Conservation (phyloP, 805 yeast genomes). For the Teunomyces funiuensis region DNA sequence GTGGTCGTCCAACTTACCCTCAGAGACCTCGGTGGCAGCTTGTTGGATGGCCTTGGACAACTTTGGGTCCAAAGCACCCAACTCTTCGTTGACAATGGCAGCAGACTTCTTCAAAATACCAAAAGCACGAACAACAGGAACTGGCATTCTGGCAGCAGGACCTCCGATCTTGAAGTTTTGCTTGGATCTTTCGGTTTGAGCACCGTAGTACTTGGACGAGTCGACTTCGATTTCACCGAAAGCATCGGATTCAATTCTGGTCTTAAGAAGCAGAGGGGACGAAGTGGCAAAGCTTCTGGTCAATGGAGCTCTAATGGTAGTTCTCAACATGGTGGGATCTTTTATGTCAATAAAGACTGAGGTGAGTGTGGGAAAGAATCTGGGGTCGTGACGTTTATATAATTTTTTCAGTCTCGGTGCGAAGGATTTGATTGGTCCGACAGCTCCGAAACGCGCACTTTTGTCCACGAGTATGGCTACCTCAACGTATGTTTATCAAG, state of each 20-base stretch:
- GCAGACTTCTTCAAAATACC: slow-evolving; percentile 94
- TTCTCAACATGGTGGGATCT: slow-evolving; percentile 29
- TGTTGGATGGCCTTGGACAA: slow-evolving; percentile 80
- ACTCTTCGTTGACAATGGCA: slow-evolving; percentile 80
- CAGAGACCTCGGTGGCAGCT: slow-evolving; percentile 94
- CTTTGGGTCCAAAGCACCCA: slow-evolving; percentile 82
- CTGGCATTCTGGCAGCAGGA: slow-evolving; percentile 83
- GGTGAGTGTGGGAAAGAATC: not conserved
- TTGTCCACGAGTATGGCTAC: not conserved
- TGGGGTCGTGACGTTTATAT: slow-evolving; percentile 6
- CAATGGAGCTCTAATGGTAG: slow-evolving; percentile 16
- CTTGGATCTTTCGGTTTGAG: slow-evolving; percentile 92
- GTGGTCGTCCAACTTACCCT: slow-evolving; percentile 88
- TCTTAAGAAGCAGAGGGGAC: slow-evolving; percentile 15
- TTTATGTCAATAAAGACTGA: not conserved
- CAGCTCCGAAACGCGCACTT: slow-evolving; percentile 3
- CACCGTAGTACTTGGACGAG: slow-evolving; percentile 90
- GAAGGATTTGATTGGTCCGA: slow-evolving; percentile 1
- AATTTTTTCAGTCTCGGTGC: slow-evolving; percentile 1
- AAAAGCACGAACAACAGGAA: slow-evolving; percentile 86
- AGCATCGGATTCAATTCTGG: slow-evolving; percentile 88
- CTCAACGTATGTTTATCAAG: too few relatives aligned
- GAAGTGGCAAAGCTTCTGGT: slow-evolving; percentile 31
- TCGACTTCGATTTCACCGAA: slow-evolving; percentile 96
- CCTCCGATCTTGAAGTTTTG: slow-evolving; percentile 97